Base-by-base conservation (phyloP, 2,329 filamentous ascomycete genomes). In the Elsinoe perseae region DNA sequence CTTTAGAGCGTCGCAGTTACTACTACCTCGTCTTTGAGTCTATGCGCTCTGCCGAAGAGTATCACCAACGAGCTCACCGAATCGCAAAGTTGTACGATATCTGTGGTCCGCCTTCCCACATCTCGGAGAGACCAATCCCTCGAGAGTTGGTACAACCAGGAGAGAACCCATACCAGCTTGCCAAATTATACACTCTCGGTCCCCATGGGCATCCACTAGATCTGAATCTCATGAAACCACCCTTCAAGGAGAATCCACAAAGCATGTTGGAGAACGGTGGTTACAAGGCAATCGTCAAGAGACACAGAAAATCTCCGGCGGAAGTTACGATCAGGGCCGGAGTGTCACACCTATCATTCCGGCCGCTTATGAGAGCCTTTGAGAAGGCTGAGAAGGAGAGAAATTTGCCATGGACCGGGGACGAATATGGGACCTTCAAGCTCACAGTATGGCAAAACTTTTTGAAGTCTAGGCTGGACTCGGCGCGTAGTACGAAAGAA, bases 11-110 rank as follows among this genome's bases (percentile, higher is more conserved):
- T 3, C 69, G 80, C 1, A 83, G 81, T 58, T 77, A 77, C 63
- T 91, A 90, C 72, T 84, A 80, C 69, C 72, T 92, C 56, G 75
- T 87, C 56, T 92, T 91, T 73, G 74, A 79, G 59, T 78, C 74
- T 20, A 65, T 72, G 16, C 71, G 74, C n/a, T 79, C 82, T 10
- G 86, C 86, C 0, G 67, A 73, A 6, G 75, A 79, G 38, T 91
- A 87, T 68, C 77, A 80, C 54, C 72, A 75, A 21, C 79, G 82
- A 58, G 75, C 78, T 0, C 64, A 69, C 7, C 72, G 77, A 4
- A 70, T 86, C 14, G 78, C 81, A 66, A 65, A 66, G 12, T 66
- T 82, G 3, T 71, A 73, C 32, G 69, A 69, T 40, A 60, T 61
- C 7, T 68, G 79, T 60, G 72, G 73, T 20, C 73, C 75, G 1